Evolutionary conservation across 23 red algal species (phyloP).

Genomic region (Gracilariopsis chorda): DNA sequence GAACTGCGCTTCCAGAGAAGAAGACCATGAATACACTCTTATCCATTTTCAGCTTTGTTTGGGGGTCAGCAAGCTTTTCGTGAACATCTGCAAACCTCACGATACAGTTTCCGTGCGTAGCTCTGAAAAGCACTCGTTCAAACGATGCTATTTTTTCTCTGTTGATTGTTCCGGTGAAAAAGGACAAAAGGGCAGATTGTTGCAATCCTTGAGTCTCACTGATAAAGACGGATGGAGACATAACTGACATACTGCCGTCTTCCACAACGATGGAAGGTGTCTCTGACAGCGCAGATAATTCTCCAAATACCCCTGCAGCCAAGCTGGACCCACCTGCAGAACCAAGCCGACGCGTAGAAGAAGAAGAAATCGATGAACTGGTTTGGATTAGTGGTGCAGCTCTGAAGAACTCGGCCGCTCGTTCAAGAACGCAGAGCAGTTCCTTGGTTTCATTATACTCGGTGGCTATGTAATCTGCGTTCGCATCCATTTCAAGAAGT

Average conservation of each 20-base stretch:
- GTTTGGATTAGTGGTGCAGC: conserved; percentile 45
- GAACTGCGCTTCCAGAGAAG: conserved; percentile 76
- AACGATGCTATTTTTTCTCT: conserved; percentile 73
- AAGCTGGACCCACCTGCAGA: background rate
- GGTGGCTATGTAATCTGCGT: conserved; percentile 72
- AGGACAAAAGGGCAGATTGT: conserved; percentile 56
- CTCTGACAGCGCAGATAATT: conserved; percentile 47
- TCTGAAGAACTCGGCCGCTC: conserved; percentile 70
- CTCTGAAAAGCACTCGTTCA: conserved; percentile 91
- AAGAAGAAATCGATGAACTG: background rate
- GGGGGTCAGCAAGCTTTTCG: conserved; percentile 62
- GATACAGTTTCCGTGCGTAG: conserved; percentile 89
- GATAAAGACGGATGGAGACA: conserved; percentile 28
- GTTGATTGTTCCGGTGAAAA: conserved; percentile 67
- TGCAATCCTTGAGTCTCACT: background rate
- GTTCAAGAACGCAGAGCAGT: conserved; percentile 81
- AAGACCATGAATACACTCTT: conserved; percentile 97
- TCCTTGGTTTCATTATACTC: conserved; percentile 79
- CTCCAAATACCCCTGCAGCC: conserved; percentile 40
- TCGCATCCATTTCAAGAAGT: conserved; percentile 85
- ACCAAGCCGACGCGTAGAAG: background rate
- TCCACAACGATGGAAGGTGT: conserved; percentile 43
- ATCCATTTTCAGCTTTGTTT: conserved; percentile 6
- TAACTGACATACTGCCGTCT: conserved; percentile 15
- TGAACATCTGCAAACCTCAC: conserved; percentile 59